phyloP scores from a whole-genome alignment of 2,329 filamentous ascomycete species.

The Colletotrichum euphorbiae region DNA sequence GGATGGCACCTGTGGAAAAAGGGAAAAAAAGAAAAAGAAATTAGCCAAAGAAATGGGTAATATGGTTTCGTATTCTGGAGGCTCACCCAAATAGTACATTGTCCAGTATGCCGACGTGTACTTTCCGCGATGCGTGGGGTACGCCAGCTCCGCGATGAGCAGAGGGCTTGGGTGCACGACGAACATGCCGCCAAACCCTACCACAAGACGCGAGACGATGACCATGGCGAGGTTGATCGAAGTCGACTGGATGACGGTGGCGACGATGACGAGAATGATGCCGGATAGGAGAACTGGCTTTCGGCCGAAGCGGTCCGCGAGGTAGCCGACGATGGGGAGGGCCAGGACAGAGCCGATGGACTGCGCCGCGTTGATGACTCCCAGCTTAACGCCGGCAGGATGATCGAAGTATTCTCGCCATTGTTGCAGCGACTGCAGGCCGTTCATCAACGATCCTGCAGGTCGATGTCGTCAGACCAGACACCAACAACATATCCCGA shows the following conservation, averaged over 20 bases:
- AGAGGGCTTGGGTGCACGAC: constrained; percentile 52
- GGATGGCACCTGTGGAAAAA: constrained; percentile 31
- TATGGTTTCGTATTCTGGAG: not conserved
- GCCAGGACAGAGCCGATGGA: constrained; percentile 57
- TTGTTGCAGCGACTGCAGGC: constrained; percentile 52
- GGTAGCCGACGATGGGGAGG: constrained; percentile 53
- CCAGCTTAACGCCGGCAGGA: constrained; percentile 47
- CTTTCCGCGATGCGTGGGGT: constrained; percentile 51
- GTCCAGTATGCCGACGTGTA: constrained; percentile 50
- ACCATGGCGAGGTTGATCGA: constrained; percentile 51
- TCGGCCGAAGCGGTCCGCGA: constrained; percentile 54
- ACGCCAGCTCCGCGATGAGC: constrained; percentile 50
- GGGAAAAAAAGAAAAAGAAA: too few relatives aligned
- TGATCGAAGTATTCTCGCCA: constrained; percentile 50
- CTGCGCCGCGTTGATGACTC: constrained; percentile 56
- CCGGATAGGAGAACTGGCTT: constrained; percentile 51
- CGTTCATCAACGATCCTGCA: constrained; percentile 52
- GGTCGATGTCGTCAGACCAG: not conserved
- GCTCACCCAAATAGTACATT: constrained; percentile 45
- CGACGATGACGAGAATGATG: constrained; percentile 50
- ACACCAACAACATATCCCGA: not conserved
- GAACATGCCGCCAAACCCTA: constrained; percentile 54
- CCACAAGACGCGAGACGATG: constrained; percentile 47
- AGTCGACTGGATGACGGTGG: constrained; percentile 51
- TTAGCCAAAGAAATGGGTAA: not conserved